phyloP scores from a whole-genome alignment of 2,329 filamentous ascomycete genomes.

The Remersonia thermophila region DNA sequence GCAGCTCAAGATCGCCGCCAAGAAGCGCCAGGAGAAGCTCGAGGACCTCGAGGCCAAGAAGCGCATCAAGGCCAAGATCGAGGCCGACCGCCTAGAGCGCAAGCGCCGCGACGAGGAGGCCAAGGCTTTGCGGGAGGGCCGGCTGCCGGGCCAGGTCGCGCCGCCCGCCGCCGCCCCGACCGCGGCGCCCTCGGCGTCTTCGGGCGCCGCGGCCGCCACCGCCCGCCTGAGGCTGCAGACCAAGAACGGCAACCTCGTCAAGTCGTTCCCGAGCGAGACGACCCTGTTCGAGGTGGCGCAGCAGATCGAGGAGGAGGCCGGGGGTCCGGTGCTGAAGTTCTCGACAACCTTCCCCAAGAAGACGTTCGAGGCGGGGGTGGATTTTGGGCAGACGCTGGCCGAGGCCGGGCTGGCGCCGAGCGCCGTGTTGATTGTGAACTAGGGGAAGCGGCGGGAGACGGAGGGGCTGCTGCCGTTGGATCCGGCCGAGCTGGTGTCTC shows the following conservation, averaged over 20 bases:
- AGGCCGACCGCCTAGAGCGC: conserved; percentile 84
- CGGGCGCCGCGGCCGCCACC: conserved; percentile 58
- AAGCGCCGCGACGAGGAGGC: conserved; percentile 73
- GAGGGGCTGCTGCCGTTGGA: too few relatives aligned
- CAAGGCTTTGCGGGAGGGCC: conserved; percentile 77
- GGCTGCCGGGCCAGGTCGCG: conserved; percentile 24
- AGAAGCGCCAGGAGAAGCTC: conserved; percentile 77
- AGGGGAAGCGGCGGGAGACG: conserved; percentile 9
- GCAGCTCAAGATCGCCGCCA: conserved; percentile 78
- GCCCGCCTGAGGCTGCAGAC: conserved; percentile 75
- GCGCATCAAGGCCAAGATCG: conserved; percentile 84
- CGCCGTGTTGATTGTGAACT: conserved; percentile 71
- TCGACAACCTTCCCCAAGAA: conserved; percentile 80
- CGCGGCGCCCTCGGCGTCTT: conserved; percentile 33
- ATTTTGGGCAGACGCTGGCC: conserved; percentile 83
- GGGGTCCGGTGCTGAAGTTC: conserved; percentile 61
- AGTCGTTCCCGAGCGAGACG: conserved; percentile 78
- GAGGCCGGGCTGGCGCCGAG: conserved; percentile 85
- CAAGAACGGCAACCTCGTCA: conserved; percentile 61
- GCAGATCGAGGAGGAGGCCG: conserved; percentile 58
- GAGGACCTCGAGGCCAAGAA: conserved; percentile 78
- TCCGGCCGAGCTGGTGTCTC: too few relatives aligned
- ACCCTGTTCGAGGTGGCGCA: conserved; percentile 88
- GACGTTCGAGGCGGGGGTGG: conserved; percentile 56
- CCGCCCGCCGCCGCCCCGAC: conserved; percentile 31